Conservation (phyloP, 2,329 filamentous ascomycete genomes). For the Sporothrix phasma region DNA sequence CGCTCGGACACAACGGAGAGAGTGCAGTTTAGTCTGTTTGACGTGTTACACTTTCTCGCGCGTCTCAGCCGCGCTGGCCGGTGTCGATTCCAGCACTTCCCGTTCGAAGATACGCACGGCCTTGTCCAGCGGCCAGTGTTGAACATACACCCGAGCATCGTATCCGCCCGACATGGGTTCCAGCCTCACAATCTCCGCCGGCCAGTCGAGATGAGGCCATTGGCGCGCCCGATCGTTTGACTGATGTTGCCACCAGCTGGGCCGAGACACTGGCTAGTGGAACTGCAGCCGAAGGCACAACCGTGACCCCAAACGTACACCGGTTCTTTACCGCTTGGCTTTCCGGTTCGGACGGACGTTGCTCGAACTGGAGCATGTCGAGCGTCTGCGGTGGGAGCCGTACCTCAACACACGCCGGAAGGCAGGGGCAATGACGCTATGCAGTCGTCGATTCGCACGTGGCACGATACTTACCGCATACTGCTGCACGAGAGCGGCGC, state of each 20-base stretch:
- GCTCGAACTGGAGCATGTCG: constrained; percentile 16
- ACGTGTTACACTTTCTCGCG: constrained; percentile 25
- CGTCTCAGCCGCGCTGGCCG: constrained; percentile 21
- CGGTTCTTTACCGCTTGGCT: constrained; percentile 23
- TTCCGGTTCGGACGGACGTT: constrained; percentile 24
- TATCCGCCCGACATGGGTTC: constrained; percentile 9
- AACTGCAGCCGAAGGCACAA: neutral
- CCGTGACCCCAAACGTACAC: constrained; percentile 14
- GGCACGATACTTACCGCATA: constrained; percentile 11
- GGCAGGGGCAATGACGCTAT: neutral
- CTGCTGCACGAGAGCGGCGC: neutral
- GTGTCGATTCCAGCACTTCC: constrained; percentile 14
- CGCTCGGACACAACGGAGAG: neutral
- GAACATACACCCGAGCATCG: constrained; percentile 26
- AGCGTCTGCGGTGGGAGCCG: constrained; percentile 5
- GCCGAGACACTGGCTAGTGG: constrained; percentile 13
- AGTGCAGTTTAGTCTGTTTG: constrained; percentile 23
- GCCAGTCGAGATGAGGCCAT: constrained; percentile 15
- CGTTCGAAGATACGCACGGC: constrained; percentile 17
- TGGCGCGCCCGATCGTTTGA: constrained; percentile 15
- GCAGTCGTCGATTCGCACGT: constrained; percentile 3
- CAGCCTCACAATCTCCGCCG: neutral
- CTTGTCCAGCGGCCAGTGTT: constrained; percentile 22
- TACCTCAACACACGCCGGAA: neutral
- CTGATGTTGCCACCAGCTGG: constrained; percentile 17